Base-by-base conservation (phyloP, 1,139 yeast species). In the Sporopachydermia cereana region DNA sequence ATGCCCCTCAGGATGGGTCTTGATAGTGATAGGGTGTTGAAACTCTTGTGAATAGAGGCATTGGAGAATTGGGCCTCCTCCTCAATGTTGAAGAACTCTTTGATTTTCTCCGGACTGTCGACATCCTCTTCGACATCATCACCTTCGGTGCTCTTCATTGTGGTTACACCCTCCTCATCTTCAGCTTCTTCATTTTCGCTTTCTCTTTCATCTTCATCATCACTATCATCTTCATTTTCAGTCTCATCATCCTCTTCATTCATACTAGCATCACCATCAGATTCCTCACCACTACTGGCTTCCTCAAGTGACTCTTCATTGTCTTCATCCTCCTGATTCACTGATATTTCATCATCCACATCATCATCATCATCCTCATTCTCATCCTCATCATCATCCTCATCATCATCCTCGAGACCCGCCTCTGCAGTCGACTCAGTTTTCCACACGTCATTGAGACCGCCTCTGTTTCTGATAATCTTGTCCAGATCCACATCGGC, bases 1-100 rank as follows among this genome's bases (percentile, higher is more conserved):
- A 93, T 67, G 41, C 95, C 95, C 57, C 84, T 83, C 51, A 89
- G 68, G 2, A 91, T 77, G 0, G 98, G 98, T 57, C 98, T 77
- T 0, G 97, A 88, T 39, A 91, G 71, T 46, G 85, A 81, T 46
- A 91, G 68, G 1, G 84, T 69, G 56, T 82, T 84, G 67, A 91
- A 93, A 4, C 81, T 74, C 42, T 70, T 68, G 57, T 82, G 85
- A 1, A 71, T 54, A 43, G 66, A 69, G 20, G 63, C 64, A 50
- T 64, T 66, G 36, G 71, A 66, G 2, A 67, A 66, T 2, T 68
- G 63, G 43, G 72, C 71, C 54, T 75, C 78, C 42, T 68, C 72
- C 45, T 69, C 72, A 27, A 73, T 66, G 22, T 83, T 88, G 58
- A 74, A 82, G 56, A 79, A 83, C 43, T 76, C 71, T 1, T 83